These are phyloP conservation scores for Aquilaria agallochum DNA, from an alignment of 441 rosid species.

Conservation along the genomic window DNA sequence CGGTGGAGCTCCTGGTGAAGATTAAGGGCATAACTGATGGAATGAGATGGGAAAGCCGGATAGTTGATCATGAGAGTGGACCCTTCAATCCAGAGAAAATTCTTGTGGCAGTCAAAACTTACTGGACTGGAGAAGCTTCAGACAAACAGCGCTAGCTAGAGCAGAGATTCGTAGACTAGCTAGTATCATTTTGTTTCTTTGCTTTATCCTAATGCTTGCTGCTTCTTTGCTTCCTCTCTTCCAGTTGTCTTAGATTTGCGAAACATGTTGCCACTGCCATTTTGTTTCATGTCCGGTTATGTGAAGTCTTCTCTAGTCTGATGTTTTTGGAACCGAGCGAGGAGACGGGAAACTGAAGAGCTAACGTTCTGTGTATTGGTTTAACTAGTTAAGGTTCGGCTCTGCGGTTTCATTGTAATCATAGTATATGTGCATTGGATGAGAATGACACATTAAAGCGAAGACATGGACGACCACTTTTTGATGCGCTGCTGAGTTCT, in stretches of 20 bases:
- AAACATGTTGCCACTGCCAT: no score
- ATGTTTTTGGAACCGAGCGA: no score
- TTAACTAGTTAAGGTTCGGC: no score
- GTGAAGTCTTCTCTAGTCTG: no score
- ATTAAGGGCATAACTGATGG: slow-evolving; percentile 69
- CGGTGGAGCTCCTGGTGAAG: slow-evolving; percentile 73
- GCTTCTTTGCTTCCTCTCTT: neutral
- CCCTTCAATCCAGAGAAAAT: slow-evolving; percentile 95
- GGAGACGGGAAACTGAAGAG: no score
- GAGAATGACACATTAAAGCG: no score
- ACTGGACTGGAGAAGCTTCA: slow-evolving; percentile 72
- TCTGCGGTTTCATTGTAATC: no score
- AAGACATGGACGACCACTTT: no score
- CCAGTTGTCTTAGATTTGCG: neutral
- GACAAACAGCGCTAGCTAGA: slow-evolving; percentile 21
- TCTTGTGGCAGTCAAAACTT: slow-evolving; percentile 76
- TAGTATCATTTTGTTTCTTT: neutral
- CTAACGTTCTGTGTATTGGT: no score
- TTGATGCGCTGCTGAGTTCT: no score
- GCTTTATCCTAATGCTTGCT: neutral
- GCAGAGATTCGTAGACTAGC: slow-evolving; percentile 6
- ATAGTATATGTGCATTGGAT: no score
- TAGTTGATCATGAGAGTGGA: slow-evolving; percentile 92
- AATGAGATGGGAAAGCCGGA: slow-evolving; percentile 88
- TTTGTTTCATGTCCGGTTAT: no score